Percentiles rank a stretch among this genome's conserved stretches.
Conservation (phyloP, 1,284 basidiomycete species). For the Phylloboletellus chloephorus region DNA sequence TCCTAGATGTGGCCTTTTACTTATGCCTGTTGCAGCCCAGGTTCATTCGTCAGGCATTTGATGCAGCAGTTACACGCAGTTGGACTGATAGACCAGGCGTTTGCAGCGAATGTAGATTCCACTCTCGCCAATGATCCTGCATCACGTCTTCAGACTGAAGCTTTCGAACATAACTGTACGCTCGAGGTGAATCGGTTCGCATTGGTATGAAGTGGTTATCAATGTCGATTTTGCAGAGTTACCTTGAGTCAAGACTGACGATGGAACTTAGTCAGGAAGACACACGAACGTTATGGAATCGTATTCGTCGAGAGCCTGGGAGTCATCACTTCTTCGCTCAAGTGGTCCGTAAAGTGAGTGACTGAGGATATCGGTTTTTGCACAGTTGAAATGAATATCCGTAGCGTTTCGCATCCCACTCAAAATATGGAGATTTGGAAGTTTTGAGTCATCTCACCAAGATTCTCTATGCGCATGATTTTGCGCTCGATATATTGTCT, state of each 20-base stretch:
- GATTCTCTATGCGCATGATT: slow-evolving; percentile 51
- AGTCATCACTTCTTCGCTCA: slow-evolving; percentile 56
- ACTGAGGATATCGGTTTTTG: not conserved
- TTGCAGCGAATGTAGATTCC: slow-evolving; percentile 48
- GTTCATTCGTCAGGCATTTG: slow-evolving; percentile 52
- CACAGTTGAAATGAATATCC: not conserved
- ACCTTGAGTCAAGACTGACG: slow-evolving; percentile 56
- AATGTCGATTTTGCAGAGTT: slow-evolving; percentile 38
- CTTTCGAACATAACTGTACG: slow-evolving; percentile 50
- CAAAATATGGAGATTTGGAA: slow-evolving; percentile 56
- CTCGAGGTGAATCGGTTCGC: slow-evolving; percentile 40
- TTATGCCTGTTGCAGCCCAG: slow-evolving; percentile 29
- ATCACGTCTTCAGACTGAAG: slow-evolving; percentile 49
- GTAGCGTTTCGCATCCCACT: slow-evolving; percentile 52
- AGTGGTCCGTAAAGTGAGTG: slow-evolving; percentile 51
- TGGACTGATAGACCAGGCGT: slow-evolving; percentile 52
- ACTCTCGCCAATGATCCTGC: slow-evolving; percentile 44
- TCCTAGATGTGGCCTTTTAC: not conserved
- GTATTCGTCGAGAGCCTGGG: slow-evolving; percentile 55
- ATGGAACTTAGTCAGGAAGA: slow-evolving; percentile 52
- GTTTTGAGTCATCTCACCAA: slow-evolving; percentile 61
- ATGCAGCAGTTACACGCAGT: slow-evolving; percentile 50
- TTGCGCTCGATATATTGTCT: slow-evolving; percentile 61
- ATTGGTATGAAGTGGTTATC: not conserved
- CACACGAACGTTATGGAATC: slow-evolving; percentile 43